Evolutionary conservation across 495 filamentous ascomycete genomes (phyloP), one percentile per base, ranked within the genome.

Genomic region (Usnea hakonensis): DNA sequence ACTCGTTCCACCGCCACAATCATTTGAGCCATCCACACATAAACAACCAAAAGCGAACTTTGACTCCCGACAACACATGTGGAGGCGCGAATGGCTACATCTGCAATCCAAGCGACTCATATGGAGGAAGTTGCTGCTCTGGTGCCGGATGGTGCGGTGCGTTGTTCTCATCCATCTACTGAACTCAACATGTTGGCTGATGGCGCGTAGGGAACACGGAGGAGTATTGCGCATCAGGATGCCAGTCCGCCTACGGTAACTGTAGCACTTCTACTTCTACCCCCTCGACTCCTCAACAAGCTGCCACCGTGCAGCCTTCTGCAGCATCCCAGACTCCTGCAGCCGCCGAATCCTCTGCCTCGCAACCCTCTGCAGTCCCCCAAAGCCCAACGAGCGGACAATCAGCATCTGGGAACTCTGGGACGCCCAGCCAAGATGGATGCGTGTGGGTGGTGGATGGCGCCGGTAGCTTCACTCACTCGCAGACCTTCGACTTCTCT

Each of bases 321-420:
- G 68, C 71, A 9, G 65, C 55, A 37, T 73, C 71, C 52, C 19
- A 63, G 13, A 2, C 5, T 11, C 11, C 30, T 17, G 28, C n/a
- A 56, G 11, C 11, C 35, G 35, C 35, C 5, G 6, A 36, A 36
- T 11, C n/a, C 13, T 41, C 38, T 17, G 2, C 38, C 2, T 50
- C 57, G n/a, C 52, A 30, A 32, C 36, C 43, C 3, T 48, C 41
- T 32, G 3, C 48, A 17, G 32, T 19, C 11, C 28, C 26, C 5
- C 23, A 32, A 16, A 36, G 17, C 6, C 28, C 44, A 16, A 10
- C 48, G 11, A 28, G 16, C 26, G 46, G 28, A 23, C 33, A 48
- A 28, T 37, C 48, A 55, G 59, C 14, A 33, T 23, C 48, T 9
- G 48, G 48, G 0, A 32, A 8, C 16, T 52, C 48, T 4, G 3